Percentiles rank a stretch among this genome's conserved stretches.
phyloP scores from a whole-genome alignment of 75 land plant species.

The Larix kaempferi region DNA sequence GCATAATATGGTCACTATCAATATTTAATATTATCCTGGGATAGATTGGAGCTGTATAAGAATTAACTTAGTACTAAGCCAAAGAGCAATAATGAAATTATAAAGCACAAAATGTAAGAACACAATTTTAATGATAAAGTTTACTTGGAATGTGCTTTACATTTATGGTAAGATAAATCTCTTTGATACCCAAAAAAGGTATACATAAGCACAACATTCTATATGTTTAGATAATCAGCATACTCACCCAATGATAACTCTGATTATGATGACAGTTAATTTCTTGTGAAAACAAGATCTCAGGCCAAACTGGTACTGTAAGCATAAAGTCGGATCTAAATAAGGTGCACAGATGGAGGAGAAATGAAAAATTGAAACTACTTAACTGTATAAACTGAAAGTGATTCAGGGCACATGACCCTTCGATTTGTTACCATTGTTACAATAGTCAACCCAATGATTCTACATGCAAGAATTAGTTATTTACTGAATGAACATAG shows the following conservation, averaged over 20 bases:
- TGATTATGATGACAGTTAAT: slow-evolving; percentile 16
- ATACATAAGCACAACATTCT: neutral
- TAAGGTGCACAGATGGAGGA: neutral
- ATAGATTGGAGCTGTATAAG: too few species aligned
- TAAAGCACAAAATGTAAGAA: too few species aligned
- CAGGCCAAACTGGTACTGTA: slow-evolving; percentile 39
- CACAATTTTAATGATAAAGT: too few species aligned
- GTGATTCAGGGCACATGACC: neutral
- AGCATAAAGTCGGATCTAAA: slow-evolving; percentile 3
- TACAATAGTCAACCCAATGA: too few species aligned
- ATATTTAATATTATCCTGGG: too few species aligned
- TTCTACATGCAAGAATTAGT: neutral
- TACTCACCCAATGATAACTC: slow-evolving; percentile 27
- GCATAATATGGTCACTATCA: too few species aligned
- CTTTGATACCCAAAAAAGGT: neutral
- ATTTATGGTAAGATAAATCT: too few species aligned
- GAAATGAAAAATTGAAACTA: neutral
- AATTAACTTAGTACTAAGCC: too few species aligned
- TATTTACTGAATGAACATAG: neutral
- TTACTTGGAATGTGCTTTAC: too few species aligned
- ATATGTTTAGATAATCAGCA: neutral
- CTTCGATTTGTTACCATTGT: too few species aligned
- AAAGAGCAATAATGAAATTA: too few species aligned
- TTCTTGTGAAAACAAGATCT: slow-evolving; percentile 39
- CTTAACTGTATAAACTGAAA: neutral